These are phyloP conservation scores for Penicillium ochrochloron DNA, from an alignment of 495 filamentous ascomycete genomes.

Conservation along the genomic window DNA sequence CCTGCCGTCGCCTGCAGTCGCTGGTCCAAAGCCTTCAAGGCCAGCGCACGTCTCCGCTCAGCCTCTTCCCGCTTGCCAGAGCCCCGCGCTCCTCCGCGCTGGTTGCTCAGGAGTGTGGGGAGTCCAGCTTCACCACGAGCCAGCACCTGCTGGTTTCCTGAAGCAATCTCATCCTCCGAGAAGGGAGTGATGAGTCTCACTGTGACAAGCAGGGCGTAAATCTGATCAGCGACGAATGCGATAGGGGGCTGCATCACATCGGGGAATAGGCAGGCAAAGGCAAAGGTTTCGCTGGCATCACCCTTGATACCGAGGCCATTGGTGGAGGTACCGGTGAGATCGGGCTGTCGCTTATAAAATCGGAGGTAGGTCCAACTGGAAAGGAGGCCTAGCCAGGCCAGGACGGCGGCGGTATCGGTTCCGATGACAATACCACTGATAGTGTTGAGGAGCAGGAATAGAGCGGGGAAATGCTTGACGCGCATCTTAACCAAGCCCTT, in stretches of 20 bases:
- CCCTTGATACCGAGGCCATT: slow-evolving; percentile 63
- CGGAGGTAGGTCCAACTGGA: slow-evolving; percentile 95
- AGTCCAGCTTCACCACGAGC: slow-evolving; percentile 70
- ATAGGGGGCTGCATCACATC: slow-evolving; percentile 81
- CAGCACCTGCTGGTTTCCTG: slow-evolving; percentile 72
- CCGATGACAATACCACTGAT: slow-evolving; percentile 80
- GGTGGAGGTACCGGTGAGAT: slow-evolving; percentile 57
- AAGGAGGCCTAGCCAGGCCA: slow-evolving; percentile 81
- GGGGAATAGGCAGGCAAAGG: slow-evolving; percentile 94
- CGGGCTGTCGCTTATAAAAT: slow-evolving; percentile 86
- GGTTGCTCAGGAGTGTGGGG: slow-evolving; percentile 60
- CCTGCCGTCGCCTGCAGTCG: slow-evolving; percentile 81
- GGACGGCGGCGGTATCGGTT: slow-evolving; percentile 80
- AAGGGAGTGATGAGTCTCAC: slow-evolving; percentile 83
- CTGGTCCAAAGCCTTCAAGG: slow-evolving; percentile 90
- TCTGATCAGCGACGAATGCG: slow-evolving; percentile 68
- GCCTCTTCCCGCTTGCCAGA: slow-evolving; percentile 80
- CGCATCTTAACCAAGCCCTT: slow-evolving; percentile 85
- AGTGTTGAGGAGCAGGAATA: slow-evolving; percentile 81
- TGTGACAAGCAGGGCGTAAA: slow-evolving; percentile 76
- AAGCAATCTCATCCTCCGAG: slow-evolving; percentile 80
- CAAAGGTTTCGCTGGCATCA: slow-evolving; percentile 94
- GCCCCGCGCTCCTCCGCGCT: slow-evolving; percentile 44
- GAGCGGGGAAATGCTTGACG: slow-evolving; percentile 89
- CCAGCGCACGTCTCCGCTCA: slow-evolving; percentile 85